Evolutionary conservation across 352 stramenopile species (phyloP).

Genomic region (Pythium periplocum): DNA sequence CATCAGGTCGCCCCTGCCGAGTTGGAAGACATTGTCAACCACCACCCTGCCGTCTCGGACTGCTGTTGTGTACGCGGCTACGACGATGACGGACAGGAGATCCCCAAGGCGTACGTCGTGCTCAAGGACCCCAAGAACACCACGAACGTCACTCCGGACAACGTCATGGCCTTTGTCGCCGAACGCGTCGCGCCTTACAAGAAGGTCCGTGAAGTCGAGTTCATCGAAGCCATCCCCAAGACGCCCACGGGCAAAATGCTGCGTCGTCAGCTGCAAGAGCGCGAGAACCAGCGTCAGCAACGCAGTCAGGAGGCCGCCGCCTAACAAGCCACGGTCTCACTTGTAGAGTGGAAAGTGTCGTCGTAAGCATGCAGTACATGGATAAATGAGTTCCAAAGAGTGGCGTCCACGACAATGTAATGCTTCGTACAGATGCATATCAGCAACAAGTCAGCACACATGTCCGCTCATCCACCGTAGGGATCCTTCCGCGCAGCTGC

Average conservation of each 20-base stretch:
- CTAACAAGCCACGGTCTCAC: too few species aligned
- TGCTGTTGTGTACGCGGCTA: slow-evolving; percentile 46
- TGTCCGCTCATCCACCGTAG: too few species aligned
- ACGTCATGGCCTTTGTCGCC: slow-evolving; percentile 64
- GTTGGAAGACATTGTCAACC: slow-evolving; percentile 88
- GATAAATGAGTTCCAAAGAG: background rate
- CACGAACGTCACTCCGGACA: slow-evolving; percentile 30
- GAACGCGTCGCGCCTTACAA: slow-evolving; percentile 77
- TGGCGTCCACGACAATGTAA: background rate
- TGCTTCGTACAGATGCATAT: too few species aligned
- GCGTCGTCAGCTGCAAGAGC: slow-evolving; percentile 46
- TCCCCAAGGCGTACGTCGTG: slow-evolving; percentile 91
- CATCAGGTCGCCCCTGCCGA: slow-evolving; percentile 91
- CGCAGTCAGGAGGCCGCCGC: background rate
- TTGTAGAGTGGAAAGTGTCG: too few species aligned
- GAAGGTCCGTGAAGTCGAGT: slow-evolving; percentile 71
- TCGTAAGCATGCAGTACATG: background rate
- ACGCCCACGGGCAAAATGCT: slow-evolving; percentile 84
- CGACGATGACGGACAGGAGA: slow-evolving; percentile 64
- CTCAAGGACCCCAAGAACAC: slow-evolving; percentile 36
- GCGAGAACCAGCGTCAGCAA: slow-evolving; percentile 6
- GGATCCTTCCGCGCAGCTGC: too few species aligned
- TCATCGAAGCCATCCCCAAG: slow-evolving; percentile 83
- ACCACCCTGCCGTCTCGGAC: slow-evolving; percentile 46
- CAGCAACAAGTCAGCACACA: too few species aligned